Percentiles rank a stretch among this genome's conserved stretches.
Evolutionary conservation across 768 basidiomycete species (phyloP).

Genomic region (Russula griseocarnosa): DNA sequence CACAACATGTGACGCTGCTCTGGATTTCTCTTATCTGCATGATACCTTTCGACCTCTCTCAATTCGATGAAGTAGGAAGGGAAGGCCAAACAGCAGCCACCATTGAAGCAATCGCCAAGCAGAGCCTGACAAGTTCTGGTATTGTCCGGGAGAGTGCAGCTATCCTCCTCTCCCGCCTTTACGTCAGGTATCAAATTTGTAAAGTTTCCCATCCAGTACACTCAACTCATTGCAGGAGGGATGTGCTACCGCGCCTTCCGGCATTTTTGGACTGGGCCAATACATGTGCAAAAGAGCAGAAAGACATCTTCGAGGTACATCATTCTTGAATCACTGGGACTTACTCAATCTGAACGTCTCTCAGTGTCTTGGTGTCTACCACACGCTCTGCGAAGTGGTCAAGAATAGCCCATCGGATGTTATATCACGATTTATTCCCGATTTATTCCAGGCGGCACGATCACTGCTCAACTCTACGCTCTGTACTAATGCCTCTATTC

Average conservation of each 20-base stretch:
- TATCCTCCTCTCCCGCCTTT: slow-evolving; percentile 74
- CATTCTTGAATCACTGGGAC: background rate
- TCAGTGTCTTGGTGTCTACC: slow-evolving; percentile 65
- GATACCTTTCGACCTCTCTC: slow-evolving; percentile 86
- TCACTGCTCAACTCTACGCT: slow-evolving; percentile 42
- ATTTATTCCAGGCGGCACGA: slow-evolving; percentile 45
- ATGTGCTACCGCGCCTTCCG: slow-evolving; percentile 34
- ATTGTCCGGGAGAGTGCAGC: slow-evolving; percentile 83
- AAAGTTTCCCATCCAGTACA: slow-evolving; percentile 11
- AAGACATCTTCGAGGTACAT: slow-evolving; percentile 24
- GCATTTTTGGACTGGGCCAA: slow-evolving; percentile 22
- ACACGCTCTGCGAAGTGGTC: slow-evolving; percentile 64
- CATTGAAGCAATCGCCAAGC: slow-evolving; percentile 57
- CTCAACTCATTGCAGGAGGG: slow-evolving; percentile 46
- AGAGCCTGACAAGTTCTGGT: slow-evolving; percentile 61
- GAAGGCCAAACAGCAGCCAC: slow-evolving; percentile 50
- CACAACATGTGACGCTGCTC: slow-evolving; percentile 78
- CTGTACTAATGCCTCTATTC: slow-evolving; percentile 57
- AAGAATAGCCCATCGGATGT: slow-evolving; percentile 59
- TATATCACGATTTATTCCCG: slow-evolving; percentile 42
- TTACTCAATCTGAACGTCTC: slow-evolving; percentile 9
- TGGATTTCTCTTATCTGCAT: slow-evolving; percentile 95
- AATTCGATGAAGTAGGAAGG: slow-evolving; percentile 67
- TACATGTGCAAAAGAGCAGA: slow-evolving; percentile 1
- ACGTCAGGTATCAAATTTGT: slow-evolving; percentile 55